phyloP scores from a whole-genome alignment of 2,329 filamentous ascomycete genomes.

The Lecanicillium sp. region DNA sequence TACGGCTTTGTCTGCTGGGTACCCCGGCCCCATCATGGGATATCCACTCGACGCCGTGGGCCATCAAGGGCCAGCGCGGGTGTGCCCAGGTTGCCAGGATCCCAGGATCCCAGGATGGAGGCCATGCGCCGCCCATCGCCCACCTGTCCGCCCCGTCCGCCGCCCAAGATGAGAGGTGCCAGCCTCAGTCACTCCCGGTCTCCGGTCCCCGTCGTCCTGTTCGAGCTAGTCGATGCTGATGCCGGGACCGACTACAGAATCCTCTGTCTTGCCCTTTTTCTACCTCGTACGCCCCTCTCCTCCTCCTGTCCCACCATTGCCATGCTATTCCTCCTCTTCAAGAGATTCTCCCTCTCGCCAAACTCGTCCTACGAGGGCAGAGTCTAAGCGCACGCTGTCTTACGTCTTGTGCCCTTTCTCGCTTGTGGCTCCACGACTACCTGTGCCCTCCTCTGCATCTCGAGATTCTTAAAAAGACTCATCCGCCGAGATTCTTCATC shows the following conservation, averaged over 20 bases:
- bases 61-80: too few relatives aligned
- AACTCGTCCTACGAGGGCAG: conserved; percentile 25
- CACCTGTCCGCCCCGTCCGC: conserved; percentile 4
- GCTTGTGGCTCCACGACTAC: conserved; percentile 5
- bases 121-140: not conserved
- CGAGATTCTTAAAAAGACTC: conserved; percentile 5
- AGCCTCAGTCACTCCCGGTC: conserved; percentile 1
- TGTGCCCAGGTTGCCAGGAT: too few relatives aligned
- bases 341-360: conserved; percentile 21
- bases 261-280: conserved; percentile 11
- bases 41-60: too few relatives aligned
- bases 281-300: conserved; percentile 10
- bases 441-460: conserved; percentile 1
- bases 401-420: conserved; percentile 6
- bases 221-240: conserved; percentile 6
- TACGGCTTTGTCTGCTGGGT: not conserved
- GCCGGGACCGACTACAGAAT: conserved; percentile 10
- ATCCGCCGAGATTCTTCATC: conserved; percentile 4
- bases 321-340: conserved; percentile 12
- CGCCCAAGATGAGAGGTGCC: conserved; percentile 6
- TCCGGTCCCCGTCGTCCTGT: too few relatives aligned
- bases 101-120: too few relatives aligned
- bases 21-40: conserved; percentile 2
- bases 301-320: conserved; percentile 6
- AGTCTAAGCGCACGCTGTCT: conserved; percentile 13